Evolutionary conservation across 139 green algal genomes (phyloP).

Genomic region (Chlamydomonas urium): DNA sequence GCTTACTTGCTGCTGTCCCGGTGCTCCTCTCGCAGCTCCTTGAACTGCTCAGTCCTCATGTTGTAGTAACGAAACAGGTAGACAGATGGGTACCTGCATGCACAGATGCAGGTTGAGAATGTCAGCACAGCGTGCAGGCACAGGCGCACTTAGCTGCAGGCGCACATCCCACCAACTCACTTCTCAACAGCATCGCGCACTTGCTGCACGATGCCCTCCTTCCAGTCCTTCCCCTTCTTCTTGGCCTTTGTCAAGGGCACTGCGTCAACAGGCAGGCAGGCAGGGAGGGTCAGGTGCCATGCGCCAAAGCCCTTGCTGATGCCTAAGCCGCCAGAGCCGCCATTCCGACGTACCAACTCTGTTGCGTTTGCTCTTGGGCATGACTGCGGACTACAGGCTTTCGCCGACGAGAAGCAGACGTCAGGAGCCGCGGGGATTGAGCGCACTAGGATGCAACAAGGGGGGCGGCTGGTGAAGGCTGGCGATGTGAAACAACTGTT

Average conservation of each 20-base stretch:
- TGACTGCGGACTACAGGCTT: constrained; percentile 37
- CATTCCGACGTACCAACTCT: constrained; percentile 74
- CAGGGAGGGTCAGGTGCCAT: neutral
- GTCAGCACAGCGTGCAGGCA: neutral
- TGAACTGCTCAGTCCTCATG: constrained; percentile 92
- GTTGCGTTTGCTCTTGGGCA: constrained; percentile 90
- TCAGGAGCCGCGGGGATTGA: too few species aligned
- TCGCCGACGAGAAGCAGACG: too few species aligned
- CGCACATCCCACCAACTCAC: constrained; percentile 44
- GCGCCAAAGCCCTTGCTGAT: too few species aligned
- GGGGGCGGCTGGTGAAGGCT: too few species aligned
- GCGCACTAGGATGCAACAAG: too few species aligned
- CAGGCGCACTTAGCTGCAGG: neutral
- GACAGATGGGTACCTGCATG: constrained; percentile 64
- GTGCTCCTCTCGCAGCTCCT: constrained; percentile 80
- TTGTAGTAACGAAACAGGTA: constrained; percentile 89
- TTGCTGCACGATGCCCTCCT: constrained; percentile 76
- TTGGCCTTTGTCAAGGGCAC: constrained; percentile 81
- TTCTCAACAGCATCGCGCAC: constrained; percentile 70
- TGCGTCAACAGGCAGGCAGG: constrained; percentile 27
- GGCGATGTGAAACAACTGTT: too few species aligned
- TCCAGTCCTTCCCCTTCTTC: constrained; percentile 92
- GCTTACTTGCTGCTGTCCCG: constrained; percentile 69
- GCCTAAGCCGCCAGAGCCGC: too few species aligned
- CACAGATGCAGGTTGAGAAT: neutral